phyloP scores from a whole-genome alignment of 768 basidiomycete species.

The Infundibulicybe gibba region DNA sequence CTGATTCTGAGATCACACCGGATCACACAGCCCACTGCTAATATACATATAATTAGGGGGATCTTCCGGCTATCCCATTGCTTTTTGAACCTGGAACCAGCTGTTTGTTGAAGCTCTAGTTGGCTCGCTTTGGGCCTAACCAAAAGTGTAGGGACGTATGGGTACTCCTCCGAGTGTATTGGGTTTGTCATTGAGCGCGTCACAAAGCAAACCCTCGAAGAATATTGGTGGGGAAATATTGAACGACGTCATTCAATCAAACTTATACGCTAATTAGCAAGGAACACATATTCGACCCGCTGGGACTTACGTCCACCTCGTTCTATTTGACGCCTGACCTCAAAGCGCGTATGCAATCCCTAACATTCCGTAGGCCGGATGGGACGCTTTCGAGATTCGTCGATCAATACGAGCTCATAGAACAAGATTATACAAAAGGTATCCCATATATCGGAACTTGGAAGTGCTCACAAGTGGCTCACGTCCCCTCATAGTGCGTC shows the following conservation, averaged over 20 bases:
- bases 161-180: too few relatives aligned
- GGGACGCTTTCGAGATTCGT: conserved; percentile 13
- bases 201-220: too few relatives aligned
- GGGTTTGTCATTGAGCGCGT: too few relatives aligned
- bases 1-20: too few relatives aligned
- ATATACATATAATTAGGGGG: neutral
- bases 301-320: conserved; percentile 19
- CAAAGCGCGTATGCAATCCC: conserved; percentile 10
- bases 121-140: too few relatives aligned
- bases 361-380: conserved; percentile 16
- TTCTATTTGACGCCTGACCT: conserved; percentile 24
- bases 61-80: conserved; percentile 4
- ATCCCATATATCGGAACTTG: neutral
- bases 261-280: too few relatives aligned
- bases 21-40: too few relatives aligned
- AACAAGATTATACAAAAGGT: conserved; percentile 23
- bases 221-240: too few relatives aligned
- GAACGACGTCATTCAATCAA: too few relatives aligned
- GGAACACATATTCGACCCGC: conserved; percentile 25
- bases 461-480: neutral
- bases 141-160: too few relatives aligned
- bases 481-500: conserved; percentile 11
- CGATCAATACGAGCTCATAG: conserved; percentile 15
- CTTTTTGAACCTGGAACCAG: conserved; percentile 24
- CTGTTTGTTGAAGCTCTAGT: too few relatives aligned